A percentile compares a stretch with the other conserved stretches of the same genome.
These are phyloP conservation scores for Stipa capillata DNA, from an alignment of 176 grass and related monocot genomes.

Conservation along the genomic window DNA sequence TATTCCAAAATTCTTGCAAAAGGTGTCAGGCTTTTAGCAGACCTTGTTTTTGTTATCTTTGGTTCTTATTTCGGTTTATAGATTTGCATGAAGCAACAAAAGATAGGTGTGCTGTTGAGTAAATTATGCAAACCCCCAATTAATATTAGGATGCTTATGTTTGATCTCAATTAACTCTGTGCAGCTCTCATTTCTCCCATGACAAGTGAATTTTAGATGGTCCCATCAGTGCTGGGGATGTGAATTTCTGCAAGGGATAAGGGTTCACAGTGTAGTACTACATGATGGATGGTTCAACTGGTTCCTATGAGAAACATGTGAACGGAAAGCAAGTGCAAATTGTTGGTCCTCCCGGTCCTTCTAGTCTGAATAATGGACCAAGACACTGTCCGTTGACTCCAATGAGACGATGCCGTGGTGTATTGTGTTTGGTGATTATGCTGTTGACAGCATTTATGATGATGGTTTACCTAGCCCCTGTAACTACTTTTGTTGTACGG, in stretches of 20 bases:
- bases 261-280: background rate
- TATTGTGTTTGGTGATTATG: slow-evolving; percentile 66
- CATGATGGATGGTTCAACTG: slow-evolving; percentile 43
- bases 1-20: background rate
- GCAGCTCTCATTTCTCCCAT: background rate
- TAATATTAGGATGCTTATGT: background rate
- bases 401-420: slow-evolving; percentile 49
- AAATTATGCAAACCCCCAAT: background rate
- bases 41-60: background rate
- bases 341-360: background rate
- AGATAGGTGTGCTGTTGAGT: background rate
- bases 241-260: slow-evolving; percentile 1
- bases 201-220: background rate
- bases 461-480: slow-evolving; percentile 65
- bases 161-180: background rate
- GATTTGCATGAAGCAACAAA: background rate
- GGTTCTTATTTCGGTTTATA: background rate
- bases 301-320: background rate
- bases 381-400: slow-evolving; percentile 43
- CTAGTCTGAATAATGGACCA: slow-evolving; percentile 28
- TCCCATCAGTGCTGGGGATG: background rate
- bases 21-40: background rate
- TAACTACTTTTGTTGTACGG: slow-evolving; percentile 51
- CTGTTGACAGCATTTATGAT: slow-evolving; percentile 65
- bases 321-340: slow-evolving; percentile 38